phyloP scores from a whole-genome alignment of 192 early-diverging fungal genomes.

The Irineochytrium annulatum region DNA sequence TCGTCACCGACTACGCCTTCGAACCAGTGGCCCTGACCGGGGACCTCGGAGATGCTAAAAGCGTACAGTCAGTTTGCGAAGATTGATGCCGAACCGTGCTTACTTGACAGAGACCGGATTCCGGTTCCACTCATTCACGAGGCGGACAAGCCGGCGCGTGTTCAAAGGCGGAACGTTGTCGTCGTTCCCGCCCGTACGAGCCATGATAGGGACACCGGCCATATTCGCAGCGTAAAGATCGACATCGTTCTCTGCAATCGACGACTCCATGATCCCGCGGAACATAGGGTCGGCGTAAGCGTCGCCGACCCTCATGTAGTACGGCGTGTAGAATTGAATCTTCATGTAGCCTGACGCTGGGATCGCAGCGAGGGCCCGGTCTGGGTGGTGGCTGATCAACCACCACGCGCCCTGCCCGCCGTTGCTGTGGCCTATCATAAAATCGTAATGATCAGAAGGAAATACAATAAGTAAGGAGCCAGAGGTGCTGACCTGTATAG shows the following conservation, averaged over 20 bases:
- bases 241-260: conserved; percentile 71
- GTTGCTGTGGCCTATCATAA: conserved; percentile 63
- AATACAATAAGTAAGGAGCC: neutral
- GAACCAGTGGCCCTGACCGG: conserved; percentile 67
- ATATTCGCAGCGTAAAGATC: conserved; percentile 68
- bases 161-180: conserved; percentile 75
- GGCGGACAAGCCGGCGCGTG: conserved; percentile 53
- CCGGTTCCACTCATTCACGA: conserved; percentile 61
- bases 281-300: conserved; percentile 62
- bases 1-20: conserved; percentile 52
- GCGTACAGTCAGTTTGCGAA: conserved; percentile 2
- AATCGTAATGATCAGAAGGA: neutral
- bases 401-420: conserved; percentile 80
- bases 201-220: conserved; percentile 61
- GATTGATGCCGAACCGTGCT: neutral
- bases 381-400: conserved; percentile 65
- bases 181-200: conserved; percentile 57
- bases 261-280: conserved; percentile 64
- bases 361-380: conserved; percentile 59
- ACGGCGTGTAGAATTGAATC: conserved; percentile 72
- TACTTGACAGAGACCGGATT: conserved; percentile 47
- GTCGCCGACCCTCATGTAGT: conserved; percentile 54
- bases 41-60: conserved; percentile 56
- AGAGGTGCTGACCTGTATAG: conserved; percentile 40
- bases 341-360: conserved; percentile 71